Evolutionary conservation across 768 basidiomycete species (phyloP).

Genomic region (Serendipita indica): DNA sequence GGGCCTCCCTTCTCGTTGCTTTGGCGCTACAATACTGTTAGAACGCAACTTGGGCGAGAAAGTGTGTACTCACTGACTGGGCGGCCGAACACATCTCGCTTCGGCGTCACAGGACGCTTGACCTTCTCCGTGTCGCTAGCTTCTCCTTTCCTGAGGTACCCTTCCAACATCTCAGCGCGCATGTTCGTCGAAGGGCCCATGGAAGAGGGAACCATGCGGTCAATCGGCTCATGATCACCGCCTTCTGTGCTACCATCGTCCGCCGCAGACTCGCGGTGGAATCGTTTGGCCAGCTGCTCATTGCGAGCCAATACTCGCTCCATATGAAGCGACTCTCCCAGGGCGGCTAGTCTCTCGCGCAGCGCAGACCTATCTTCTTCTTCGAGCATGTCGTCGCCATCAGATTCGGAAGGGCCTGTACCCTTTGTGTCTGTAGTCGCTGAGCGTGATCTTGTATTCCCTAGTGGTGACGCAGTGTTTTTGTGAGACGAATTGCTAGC

Average conservation of each 20-base stretch:
- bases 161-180: neutral
- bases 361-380: neutral
- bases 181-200: neutral
- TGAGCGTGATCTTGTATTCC: neutral
- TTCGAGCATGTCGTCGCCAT: neutral
- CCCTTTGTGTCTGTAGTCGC: neutral
- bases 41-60: neutral
- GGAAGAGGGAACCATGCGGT: neutral
- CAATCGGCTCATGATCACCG: neutral
- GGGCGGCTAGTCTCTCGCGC: neutral
- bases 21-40: neutral
- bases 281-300: neutral
- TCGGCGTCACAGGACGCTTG: neutral
- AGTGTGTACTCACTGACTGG: conserved; percentile 1
- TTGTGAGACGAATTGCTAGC: neutral
- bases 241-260: neutral
- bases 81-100: conserved; percentile 4
- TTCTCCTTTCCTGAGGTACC: neutral
- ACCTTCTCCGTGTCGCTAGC: neutral
- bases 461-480: neutral
- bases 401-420: neutral
- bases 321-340: neutral
- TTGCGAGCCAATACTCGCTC: neutral
- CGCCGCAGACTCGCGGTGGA: neutral
- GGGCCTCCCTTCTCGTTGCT: neutral